Evolutionary conservation across 2,329 filamentous ascomycete genomes (phyloP).

Genomic region (Fusarium succisae): DNA sequence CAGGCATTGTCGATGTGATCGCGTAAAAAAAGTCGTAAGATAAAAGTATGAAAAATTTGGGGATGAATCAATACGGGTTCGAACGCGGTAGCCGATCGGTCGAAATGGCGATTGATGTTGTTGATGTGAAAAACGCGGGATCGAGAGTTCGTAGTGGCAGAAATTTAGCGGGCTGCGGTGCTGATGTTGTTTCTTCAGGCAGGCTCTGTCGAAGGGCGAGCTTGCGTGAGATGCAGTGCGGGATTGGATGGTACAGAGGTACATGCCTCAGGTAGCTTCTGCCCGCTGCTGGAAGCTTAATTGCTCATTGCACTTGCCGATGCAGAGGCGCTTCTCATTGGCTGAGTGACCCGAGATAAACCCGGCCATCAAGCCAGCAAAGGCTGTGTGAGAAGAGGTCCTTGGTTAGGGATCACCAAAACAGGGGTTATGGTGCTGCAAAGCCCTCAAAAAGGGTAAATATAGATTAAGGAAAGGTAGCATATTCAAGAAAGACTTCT

Average conservation of each 20-base stretch:
- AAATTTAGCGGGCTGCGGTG: conserved; percentile 43
- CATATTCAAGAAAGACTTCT: conserved; percentile 31
- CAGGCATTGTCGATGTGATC: conserved; percentile 65
- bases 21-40: conserved; percentile 35
- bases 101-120: conserved; percentile 39
- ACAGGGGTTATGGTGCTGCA: background rate
- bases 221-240: conserved; percentile 13
- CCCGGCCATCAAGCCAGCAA: conserved; percentile 36
- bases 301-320: background rate
- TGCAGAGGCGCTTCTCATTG: conserved; percentile 7
- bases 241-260: conserved; percentile 22
- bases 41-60: conserved; percentile 22
- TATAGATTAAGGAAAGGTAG: background rate
- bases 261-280: conserved; percentile 35
- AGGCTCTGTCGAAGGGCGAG: conserved; percentile 31
- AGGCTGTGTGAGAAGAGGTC: conserved; percentile 25
- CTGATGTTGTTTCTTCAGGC: conserved; percentile 43
- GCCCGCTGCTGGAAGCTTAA: background rate
- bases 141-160: conserved; percentile 42
- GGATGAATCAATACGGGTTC: conserved; percentile 31
- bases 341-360: conserved; percentile 38
- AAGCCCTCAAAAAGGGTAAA: background rate
- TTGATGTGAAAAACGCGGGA: conserved; percentile 43
- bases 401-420: conserved; percentile 22
- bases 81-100: conserved; percentile 36